phyloP scores from a whole-genome alignment of 257 asterid genomes.

The Solanum bulbocastanum region DNA sequence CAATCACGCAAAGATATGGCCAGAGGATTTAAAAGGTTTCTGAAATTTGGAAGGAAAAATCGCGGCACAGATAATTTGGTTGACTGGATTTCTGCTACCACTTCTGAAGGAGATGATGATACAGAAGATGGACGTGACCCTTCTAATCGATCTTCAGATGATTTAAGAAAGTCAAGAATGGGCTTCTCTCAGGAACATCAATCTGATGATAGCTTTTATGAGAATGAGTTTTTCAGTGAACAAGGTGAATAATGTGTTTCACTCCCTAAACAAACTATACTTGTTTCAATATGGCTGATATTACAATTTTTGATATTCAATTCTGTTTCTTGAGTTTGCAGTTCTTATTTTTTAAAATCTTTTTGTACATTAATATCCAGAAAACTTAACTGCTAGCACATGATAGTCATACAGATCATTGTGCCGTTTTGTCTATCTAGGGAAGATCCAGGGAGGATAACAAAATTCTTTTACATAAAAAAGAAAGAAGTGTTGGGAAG shows the following conservation, averaged over 20 bases:
- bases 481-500: not conserved
- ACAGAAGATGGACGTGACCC: constrained; percentile 80
- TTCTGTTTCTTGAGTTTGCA: not conserved
- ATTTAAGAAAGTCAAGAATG: constrained; percentile 82
- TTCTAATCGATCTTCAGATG: constrained; percentile 64
- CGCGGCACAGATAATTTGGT: constrained; percentile 67
- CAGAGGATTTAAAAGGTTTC: constrained; percentile 69
- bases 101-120: constrained; percentile 97
- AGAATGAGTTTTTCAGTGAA: constrained; percentile 46
- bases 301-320: not conserved
- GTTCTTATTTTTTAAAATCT: not conserved
- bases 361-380: not conserved
- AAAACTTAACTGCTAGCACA: not conserved
- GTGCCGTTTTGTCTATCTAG: not conserved
- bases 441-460: not conserved
- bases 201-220: constrained; percentile 63
- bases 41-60: constrained; percentile 73
- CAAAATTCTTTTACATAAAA: not conserved
- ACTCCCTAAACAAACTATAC: not conserved
- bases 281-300: not conserved
- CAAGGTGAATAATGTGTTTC: constrained; percentile 38
- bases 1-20: constrained; percentile 66
- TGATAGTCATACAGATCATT: not conserved
- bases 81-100: constrained; percentile 93
- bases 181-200: constrained; percentile 65